Percentiles rank a stretch among this genome's conserved stretches.
Evolutionary conservation across 2,329 filamentous ascomycete genomes (phyloP).

Genomic region (Nemania serpens): DNA sequence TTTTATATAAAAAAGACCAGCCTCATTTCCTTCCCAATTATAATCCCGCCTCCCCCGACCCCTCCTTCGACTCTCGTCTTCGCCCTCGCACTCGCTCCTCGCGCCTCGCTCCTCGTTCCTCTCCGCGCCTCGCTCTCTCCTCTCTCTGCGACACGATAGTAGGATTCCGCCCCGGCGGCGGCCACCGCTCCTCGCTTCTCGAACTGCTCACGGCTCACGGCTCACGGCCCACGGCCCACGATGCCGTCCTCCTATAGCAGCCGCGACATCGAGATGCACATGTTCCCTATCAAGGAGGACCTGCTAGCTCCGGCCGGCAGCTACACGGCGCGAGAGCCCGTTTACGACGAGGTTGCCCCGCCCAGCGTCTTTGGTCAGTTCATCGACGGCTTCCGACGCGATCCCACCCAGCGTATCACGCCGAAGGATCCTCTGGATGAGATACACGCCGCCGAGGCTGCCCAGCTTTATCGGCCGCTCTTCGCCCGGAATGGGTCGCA

Average conservation of each 20-base stretch:
- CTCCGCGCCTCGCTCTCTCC: too few relatives aligned
- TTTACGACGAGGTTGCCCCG: conserved; percentile 47
- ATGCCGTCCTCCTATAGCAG: conserved; percentile 41
- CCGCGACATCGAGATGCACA: conserved; percentile 57
- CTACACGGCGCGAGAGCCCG: conserved; percentile 56
- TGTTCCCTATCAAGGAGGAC: conserved; percentile 64
- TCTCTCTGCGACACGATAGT: not conserved
- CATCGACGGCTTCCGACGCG: conserved; percentile 67
- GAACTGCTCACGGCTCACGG: not conserved
- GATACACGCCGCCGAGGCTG: conserved; percentile 39
- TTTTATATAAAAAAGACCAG: too few relatives aligned
- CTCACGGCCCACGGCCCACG: conserved; percentile 39
- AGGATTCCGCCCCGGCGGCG: conserved; percentile 30
- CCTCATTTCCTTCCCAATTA: too few relatives aligned
- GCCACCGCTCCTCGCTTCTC: conserved; percentile 15
- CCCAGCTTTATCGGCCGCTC: conserved; percentile 35
- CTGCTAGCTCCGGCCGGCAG: conserved; percentile 55
- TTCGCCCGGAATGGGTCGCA: conserved; percentile 36
- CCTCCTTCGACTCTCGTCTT: too few relatives aligned
- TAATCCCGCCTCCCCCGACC: too few relatives aligned
- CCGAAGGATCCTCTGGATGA: conserved; percentile 48
- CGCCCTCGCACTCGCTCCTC: too few relatives aligned
- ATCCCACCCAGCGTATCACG: conserved; percentile 56
- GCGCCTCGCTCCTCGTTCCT: too few relatives aligned
- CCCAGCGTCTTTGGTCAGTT: conserved; percentile 49